Evolutionary conservation across 306 rosid species (phyloP), one percentile per base, ranked within the genome.

Genomic region (Leucaena leucocephala): DNA sequence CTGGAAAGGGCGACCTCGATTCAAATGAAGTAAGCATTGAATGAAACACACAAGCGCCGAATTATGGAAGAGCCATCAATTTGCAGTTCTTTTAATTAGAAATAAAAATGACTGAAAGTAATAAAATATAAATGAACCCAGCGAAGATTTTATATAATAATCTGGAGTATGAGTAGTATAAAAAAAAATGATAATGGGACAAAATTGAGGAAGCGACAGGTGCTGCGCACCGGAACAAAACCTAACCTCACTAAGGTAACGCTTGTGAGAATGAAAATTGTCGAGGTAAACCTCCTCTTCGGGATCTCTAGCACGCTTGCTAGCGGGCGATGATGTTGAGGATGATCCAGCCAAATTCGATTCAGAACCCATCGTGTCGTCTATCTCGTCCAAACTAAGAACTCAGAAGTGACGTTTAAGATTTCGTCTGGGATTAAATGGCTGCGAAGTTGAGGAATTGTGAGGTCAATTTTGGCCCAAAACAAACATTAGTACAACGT

Each of bases 241-340:
- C 39, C 76, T 39, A 44, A 95, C 98, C 99, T 95, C 99, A 82
- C 96, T 95, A 59, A 95, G 98, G 80, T 95, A 95, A 82, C 99
- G 99, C 78, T 95, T 95, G 72, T 95, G 99, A 68, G 99, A 93
- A 77, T 89, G 98, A 82, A 91, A 91, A 85, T 95, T 95, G 81
- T 95, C 99, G 83, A 93, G 75, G 82, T 95, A 95, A 87, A 93
- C 94, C 81, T 93, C 99, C 76, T 95, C 98, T 67, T 93, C 99
- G 5, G 99, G 98, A 89, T 95, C 99, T 88, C 99, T 87, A 82
- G 85, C 67, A 72, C 99, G 88, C 80, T 95, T 95, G 11, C 72
- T 88, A 76, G 83, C 76, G 7, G 98, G 93, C 15, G 98, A 92
- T 12, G 97, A 80, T 6, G 90, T 21, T 76, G 94, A 80, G 8